Conservation (phyloP, 768 basidiomycete species). For the Gymnopilus dilepis region DNA sequence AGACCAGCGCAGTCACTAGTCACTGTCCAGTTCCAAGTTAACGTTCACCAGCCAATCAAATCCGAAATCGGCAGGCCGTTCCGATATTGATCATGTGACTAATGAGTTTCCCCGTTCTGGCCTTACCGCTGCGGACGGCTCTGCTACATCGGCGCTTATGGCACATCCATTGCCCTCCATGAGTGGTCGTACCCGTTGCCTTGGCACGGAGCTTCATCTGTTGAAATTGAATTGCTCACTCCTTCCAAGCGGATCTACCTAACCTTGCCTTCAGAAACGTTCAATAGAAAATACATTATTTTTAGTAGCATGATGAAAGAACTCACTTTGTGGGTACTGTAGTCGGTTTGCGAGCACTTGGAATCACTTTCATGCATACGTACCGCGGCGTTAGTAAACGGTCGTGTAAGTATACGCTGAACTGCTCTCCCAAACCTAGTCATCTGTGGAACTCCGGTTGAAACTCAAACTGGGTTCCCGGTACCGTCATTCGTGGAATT, state of each 20-base stretch:
- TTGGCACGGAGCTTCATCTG: no score
- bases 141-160: background rate
- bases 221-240: no score
- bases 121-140: background rate
- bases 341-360: background rate
- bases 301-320: background rate
- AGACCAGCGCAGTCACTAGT: no score
- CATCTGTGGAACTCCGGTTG: background rate
- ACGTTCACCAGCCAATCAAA: no score
- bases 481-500: conserved; percentile 4
- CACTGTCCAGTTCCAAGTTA: no score
- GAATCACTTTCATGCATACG: background rate
- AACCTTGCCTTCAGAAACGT: no score
- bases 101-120: background rate
- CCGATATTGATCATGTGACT: background rate
- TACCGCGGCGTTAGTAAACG: background rate
- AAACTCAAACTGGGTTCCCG: background rate
- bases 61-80: background rate
- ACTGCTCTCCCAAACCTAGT: background rate
- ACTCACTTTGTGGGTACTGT: background rate
- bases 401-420: background rate
- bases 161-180: background rate
- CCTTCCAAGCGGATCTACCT: no score
- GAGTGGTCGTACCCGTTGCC: background rate
- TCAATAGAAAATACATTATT: no score